Evolutionary conservation across 345 rosid genomes (phyloP).

Genomic region (Acer yangbiense): DNA sequence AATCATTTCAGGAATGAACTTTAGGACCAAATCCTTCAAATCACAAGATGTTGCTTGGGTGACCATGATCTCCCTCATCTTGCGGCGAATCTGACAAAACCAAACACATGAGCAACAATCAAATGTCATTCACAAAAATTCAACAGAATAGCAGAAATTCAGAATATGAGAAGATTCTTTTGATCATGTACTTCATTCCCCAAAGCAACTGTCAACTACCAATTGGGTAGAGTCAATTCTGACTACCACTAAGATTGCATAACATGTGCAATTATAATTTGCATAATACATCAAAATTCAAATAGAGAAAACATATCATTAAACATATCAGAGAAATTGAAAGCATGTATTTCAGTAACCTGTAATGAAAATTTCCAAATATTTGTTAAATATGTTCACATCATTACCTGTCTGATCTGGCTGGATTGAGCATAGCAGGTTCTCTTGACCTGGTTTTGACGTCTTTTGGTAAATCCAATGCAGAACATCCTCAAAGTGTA

Average conservation of each 20-base stretch:
- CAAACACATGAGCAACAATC: not conserved
- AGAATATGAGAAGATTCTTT: not conserved
- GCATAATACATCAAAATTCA: not conserved
- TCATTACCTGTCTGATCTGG: constrained; percentile 74
- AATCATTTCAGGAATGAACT: constrained; percentile 83
- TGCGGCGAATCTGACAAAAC: constrained; percentile 64
- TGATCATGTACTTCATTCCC: not conserved
- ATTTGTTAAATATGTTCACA: not conserved
- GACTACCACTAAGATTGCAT: not conserved
- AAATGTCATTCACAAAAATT: not conserved
- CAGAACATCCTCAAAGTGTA: constrained; percentile 89
- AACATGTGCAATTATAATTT: not conserved
- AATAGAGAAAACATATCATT: not conserved
- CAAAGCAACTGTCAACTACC: not conserved
- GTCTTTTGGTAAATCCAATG: constrained; percentile 92
- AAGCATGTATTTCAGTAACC: not conserved
- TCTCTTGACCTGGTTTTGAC: constrained; percentile 90
- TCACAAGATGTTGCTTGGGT: constrained; percentile 85
- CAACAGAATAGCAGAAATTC: not conserved
- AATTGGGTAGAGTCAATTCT: not conserved
- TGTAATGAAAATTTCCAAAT: not conserved
- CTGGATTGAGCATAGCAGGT: constrained; percentile 97
- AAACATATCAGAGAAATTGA: not conserved
- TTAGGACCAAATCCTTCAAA: constrained; percentile 80
- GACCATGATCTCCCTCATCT: constrained; percentile 92